These are phyloP conservation scores for Starmerella davenportii DNA, from an alignment of 805 yeast genomes.

Conservation along the genomic window DNA sequence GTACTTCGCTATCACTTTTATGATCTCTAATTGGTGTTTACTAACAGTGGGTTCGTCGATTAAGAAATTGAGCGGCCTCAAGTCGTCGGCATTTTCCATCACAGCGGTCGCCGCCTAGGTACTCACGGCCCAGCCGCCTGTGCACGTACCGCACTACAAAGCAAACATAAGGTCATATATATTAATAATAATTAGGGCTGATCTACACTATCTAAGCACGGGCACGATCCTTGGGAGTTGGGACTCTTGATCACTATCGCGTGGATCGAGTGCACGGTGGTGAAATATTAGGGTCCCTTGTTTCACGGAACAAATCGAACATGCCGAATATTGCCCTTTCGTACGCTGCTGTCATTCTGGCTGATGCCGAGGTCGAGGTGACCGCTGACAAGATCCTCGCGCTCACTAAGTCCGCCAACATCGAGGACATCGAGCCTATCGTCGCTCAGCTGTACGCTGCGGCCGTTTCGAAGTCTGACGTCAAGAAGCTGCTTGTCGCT, in stretches of 20 bases:
- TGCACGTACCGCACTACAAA: too few relatives aligned
- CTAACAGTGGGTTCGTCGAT: slow-evolving; percentile 29
- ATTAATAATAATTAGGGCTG: too few relatives aligned
- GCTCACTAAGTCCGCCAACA: slow-evolving; percentile 66
- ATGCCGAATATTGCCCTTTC: slow-evolving; percentile 19
- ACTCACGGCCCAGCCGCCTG: too few relatives aligned
- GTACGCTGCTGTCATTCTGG: slow-evolving; percentile 86
- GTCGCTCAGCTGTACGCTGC: slow-evolving; percentile 82
- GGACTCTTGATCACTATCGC: neutral
- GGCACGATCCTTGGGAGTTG: too few relatives aligned
- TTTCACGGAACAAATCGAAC: neutral
- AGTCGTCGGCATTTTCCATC: too few relatives aligned
- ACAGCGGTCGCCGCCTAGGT: too few relatives aligned
- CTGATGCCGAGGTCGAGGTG: slow-evolving; percentile 92
- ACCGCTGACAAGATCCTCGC: slow-evolving; percentile 68
- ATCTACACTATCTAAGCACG: too few relatives aligned
- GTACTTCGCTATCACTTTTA: slow-evolving; percentile 55
- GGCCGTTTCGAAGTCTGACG: slow-evolving; percentile 70
- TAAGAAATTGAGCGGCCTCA: slow-evolving; percentile 4
- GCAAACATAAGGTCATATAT: too few relatives aligned
- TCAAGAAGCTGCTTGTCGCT: slow-evolving; percentile 59
- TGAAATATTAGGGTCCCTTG: neutral
- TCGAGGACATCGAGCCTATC: slow-evolving; percentile 35
- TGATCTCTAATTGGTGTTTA: slow-evolving; percentile 43
- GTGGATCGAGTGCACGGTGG: neutral